Conservation (phyloP, 139 green algal species). For the Ettlia oleoabundans region DNA sequence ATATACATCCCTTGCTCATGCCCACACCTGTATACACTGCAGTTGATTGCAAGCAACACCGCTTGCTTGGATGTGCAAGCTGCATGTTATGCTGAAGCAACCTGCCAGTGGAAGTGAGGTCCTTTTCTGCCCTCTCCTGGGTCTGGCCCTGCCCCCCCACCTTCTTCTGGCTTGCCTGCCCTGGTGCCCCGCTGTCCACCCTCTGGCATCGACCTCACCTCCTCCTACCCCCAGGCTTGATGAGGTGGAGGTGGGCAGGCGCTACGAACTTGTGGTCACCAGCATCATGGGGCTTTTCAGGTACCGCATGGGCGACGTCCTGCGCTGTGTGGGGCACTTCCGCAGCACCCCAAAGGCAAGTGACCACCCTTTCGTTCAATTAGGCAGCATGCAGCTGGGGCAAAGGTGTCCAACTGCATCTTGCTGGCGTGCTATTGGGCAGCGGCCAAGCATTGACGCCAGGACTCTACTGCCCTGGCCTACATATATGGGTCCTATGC, state of each 20-base stretch:
- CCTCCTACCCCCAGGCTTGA: neutral
- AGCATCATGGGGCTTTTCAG: conserved; percentile 3
- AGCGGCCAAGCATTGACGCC: no score
- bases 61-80: neutral
- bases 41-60: no score
- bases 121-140: no score
- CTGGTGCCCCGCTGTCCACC: no score
- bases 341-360: neutral
- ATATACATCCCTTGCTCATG: no score
- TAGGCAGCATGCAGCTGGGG: neutral
- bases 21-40: no score
- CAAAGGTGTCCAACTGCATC: neutral
- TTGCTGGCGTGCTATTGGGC: no score
- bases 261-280: conserved; percentile 5
- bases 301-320: conserved; percentile 7
- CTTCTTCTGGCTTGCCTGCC: no score
- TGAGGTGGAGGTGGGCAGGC: neutral
- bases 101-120: no score
- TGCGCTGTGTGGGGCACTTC: conserved; percentile 12
- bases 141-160: neutral
- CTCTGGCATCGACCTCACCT: no score
- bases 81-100: no score
- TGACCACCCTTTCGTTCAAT: neutral
- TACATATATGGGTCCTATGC: neutral
- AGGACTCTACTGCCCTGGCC: no score